Evolutionary conservation across 1,284 basidiomycete species (phyloP), one percentile per base, ranked within the genome.

Genomic region (Pseudozyma thailandica): DNA sequence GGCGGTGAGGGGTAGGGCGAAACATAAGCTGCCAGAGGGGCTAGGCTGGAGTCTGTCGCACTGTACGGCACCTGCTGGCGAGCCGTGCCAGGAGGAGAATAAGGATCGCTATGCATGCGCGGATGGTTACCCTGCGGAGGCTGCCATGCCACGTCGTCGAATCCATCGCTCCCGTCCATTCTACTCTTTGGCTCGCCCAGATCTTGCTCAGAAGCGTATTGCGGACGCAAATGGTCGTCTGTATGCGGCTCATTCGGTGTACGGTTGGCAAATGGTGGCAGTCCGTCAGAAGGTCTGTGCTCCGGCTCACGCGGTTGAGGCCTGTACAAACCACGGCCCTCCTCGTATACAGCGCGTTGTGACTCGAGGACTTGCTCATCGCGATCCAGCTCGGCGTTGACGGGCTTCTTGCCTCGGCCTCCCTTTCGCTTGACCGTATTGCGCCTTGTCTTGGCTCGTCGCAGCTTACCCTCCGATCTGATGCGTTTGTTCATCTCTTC

Each of bases 401-500:
- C 50, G 6, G 51, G 38, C 43, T 52, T 57, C 44, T 39, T 48
- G 35, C 52, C 56, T 35, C 69, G 57, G 2, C 69, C 62, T 12
- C 62, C 62, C 35, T 72, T 72, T 44, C 65, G 70, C 28, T 63
- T 58, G 56, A 70, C 18, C 33, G 78, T 73, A 13, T 56, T 50
- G 46, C 60, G 63, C 16, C 76, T 52, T 10, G 79, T 88, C 48
- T 85, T 83, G 8, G 88, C 87, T 16, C 91, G 86, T 1, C 89
- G 86, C n/a, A 88, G 70, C 77, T 87, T 88, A 13, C 92, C 92
- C 78, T 90, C 88, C 69, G 88, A 88, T 74, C 86, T 87, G 31
- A 94, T 85, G 35, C 85, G 85, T 42, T 85, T 84, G 56, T 87
- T 90, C 35, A 94, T 85, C 70, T 85, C 84, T 20, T 84, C 84